Evolutionary conservation across 306 rosid species (phyloP).

Genomic region (Erythrophleum fordii): DNA sequence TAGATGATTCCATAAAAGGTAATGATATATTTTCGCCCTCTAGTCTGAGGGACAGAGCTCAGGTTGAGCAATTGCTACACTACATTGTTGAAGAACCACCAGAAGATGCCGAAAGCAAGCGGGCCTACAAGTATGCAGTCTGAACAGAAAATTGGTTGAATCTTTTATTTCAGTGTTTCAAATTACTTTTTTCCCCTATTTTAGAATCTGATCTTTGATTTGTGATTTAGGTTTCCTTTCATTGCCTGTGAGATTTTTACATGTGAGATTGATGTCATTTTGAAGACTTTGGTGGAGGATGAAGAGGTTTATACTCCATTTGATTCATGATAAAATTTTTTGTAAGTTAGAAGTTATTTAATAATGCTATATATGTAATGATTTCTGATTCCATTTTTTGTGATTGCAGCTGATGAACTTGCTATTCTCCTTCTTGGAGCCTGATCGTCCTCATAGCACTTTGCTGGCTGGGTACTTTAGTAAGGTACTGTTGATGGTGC

Average conservation of each 20-base stretch:
- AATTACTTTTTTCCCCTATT: background rate
- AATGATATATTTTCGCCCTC: constrained; percentile 8
- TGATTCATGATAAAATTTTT: constrained; percentile 20
- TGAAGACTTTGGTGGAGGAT: constrained; percentile 97
- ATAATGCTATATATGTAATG: constrained; percentile 17
- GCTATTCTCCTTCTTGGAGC: constrained; percentile 95
- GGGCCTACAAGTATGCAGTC: constrained; percentile 79
- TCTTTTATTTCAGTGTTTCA: constrained; percentile 3
- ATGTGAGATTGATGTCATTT: constrained; percentile 96
- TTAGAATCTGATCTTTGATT: constrained; percentile 44
- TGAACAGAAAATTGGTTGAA: constrained; percentile 21
- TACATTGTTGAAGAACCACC: constrained; percentile 91
- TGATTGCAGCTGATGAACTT: constrained; percentile 85
- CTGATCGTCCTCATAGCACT: constrained; percentile 79
- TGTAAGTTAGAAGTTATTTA: constrained; percentile 22
- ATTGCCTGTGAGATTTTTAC: constrained; percentile 95
- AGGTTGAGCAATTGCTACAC: constrained; percentile 85
- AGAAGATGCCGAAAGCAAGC: constrained; percentile 91
- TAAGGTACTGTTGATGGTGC: constrained; percentile 61
- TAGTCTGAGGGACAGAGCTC: constrained; percentile 92
- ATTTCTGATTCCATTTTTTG: constrained; percentile 29
- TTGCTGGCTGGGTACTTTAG: constrained; percentile 94
- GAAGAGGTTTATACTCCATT: constrained; percentile 72
- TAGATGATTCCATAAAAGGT: constrained; percentile 35
- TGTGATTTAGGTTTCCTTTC: constrained; percentile 84